Conservation (phyloP, 208 protist genomes). For the Crithidia bombi region DNA sequence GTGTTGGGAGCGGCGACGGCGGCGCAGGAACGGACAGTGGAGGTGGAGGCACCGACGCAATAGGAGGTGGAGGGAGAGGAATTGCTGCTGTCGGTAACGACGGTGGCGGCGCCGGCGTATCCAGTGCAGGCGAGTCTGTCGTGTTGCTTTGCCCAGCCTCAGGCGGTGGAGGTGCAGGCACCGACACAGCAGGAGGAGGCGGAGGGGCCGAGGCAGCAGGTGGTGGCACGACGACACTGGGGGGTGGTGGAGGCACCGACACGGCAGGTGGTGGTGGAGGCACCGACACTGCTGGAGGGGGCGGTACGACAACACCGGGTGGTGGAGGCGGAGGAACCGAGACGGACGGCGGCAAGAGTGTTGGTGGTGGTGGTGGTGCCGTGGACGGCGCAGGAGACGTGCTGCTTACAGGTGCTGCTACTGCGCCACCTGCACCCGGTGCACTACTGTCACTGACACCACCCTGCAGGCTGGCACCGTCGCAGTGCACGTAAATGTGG, state of each 20-base stretch:
- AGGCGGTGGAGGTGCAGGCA: conserved; percentile 9
- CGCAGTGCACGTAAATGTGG: conserved; percentile 48
- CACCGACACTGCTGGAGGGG: neutral
- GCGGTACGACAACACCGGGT: neutral
- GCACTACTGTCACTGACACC: neutral
- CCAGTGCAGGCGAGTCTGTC: too few relatives aligned
- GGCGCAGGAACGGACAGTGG: neutral
- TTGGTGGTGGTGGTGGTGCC: conserved; percentile 11
- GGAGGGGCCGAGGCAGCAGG: conserved; percentile 21
- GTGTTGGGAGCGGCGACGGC: too few relatives aligned
- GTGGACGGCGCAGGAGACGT: too few relatives aligned
- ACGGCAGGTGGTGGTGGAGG: conserved; percentile 9
- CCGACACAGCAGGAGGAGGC: conserved; percentile 10
- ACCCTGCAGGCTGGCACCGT: neutral
- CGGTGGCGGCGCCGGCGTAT: conserved; percentile 10
- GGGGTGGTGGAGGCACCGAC: conserved; percentile 6
- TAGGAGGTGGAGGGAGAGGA: neutral
- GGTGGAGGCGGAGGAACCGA: neutral
- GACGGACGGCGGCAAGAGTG: too few relatives aligned
- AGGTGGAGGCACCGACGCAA: neutral
- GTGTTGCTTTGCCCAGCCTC: too few relatives aligned
- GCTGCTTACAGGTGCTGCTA: neutral
- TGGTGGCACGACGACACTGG: conserved; percentile 3
- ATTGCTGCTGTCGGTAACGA: neutral
- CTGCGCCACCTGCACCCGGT: neutral